Base-by-base conservation (phyloP, 192 early-diverging fungal species). In the Podila minutissima region DNA sequence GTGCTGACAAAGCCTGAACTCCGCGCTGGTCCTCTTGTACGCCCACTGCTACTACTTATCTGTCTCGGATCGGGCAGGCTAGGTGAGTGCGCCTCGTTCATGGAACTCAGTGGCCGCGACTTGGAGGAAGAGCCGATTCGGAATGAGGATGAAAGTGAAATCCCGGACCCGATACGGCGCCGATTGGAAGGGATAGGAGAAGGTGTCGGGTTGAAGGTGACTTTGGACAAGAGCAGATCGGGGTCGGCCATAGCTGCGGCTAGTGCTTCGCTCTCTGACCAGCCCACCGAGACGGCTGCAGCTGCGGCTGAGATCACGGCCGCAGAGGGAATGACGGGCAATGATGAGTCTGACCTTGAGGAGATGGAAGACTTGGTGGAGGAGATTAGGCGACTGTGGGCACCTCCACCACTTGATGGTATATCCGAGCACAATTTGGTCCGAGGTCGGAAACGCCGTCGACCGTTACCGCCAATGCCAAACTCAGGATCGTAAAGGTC, bases 401-500 rank as follows among this genome's bases (percentile, higher is more conserved):
- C 13, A 46, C 12, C 15, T 46, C 41, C 41, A 4, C 41, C 41
- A 46, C 41, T 46, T 17, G 41, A 46, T 13, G 12, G 9, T 46
- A 46, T 46, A 22, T 24, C 24, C 53, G 20, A 10, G 22, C 9
- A 55, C 3, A n/a, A 26, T 55, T 26, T 55, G 53, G 22, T 55
- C 6, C 53, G 24, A 22, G 20, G 22, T 37, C 63, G 28, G 24
- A 3, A 48, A 20, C 63, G 32, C n/a, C 65, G 26, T 2, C 60
- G 28, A 31, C 67, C 67, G 50, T 50, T 31, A 0, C 69, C 75
- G 50, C 75, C 69, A 11, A 77, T 77, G 4, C 69, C 75, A 49
- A 77, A 77, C 24, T 77, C 75, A 4, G 69, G 75, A 33, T 71
- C 75, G 31, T 77, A 77, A 2, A 77, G 38, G 9, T 70, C 74